Percentiles rank a stretch among this genome's conserved stretches.
Conservation (phyloP, 306 rosid species). For the Cucurbita maxima region DNA sequence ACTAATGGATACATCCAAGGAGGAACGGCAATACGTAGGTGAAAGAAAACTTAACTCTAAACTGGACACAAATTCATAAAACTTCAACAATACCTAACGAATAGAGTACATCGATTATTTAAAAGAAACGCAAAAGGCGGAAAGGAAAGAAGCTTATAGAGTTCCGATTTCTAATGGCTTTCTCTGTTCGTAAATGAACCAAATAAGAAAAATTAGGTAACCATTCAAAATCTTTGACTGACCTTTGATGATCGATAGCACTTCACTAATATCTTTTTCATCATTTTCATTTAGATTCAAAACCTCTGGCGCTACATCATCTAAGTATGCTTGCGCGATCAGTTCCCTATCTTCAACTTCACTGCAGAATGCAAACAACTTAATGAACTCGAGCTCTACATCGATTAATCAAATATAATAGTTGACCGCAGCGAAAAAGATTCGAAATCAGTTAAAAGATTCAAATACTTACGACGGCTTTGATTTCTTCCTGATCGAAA, state of each 20-base stretch:
- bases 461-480: slow-evolving; percentile 21
- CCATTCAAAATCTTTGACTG: background rate
- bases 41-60: background rate
- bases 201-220: background rate
- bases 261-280: slow-evolving; percentile 19
- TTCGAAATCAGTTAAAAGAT: background rate
- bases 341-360: slow-evolving; percentile 3
- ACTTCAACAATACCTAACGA: background rate
- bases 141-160: background rate
- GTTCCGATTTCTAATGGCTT: background rate
- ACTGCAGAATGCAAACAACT: slow-evolving; percentile 22
- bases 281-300: slow-evolving; percentile 19
- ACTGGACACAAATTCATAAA: background rate
- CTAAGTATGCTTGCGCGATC: slow-evolving; percentile 8
- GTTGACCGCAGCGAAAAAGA: background rate
- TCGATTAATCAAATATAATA: background rate
- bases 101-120: background rate
- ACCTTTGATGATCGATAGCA: slow-evolving; percentile 44
- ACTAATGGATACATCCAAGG: background rate
- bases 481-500: slow-evolving; percentile 26
- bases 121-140: background rate
- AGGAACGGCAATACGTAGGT: background rate
- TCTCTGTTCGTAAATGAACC: background rate
- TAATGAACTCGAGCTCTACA: background rate
- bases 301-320: slow-evolving; percentile 15